Percentiles rank a stretch among this genome's conserved stretches.
These are phyloP conservation scores for Ascochyta clinopodiicola DNA, from an alignment of 2,329 filamentous ascomycete species.

Conservation along the genomic window DNA sequence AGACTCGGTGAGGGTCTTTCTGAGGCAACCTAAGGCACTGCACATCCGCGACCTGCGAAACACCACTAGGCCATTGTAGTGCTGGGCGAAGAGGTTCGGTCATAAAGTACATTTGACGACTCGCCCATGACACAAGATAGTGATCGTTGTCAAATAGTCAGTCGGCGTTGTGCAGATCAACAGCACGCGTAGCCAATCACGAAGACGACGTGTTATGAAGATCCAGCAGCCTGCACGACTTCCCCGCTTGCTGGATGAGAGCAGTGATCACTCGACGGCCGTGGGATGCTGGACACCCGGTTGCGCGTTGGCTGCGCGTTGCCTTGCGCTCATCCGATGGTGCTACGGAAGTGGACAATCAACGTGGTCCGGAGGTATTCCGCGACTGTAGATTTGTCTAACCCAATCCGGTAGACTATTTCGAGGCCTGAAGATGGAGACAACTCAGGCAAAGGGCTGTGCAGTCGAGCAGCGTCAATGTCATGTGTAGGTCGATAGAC, in stretches of 20 bases:
- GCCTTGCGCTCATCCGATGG: constrained; percentile 38
- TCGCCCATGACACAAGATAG: constrained; percentile 3
- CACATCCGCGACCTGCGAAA: background rate
- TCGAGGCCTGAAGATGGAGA: background rate
- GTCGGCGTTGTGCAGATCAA: constrained; percentile 15
- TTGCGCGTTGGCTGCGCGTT: constrained; percentile 6
- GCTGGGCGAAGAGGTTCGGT: constrained; percentile 4
- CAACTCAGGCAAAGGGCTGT: background rate
- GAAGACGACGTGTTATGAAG: background rate
- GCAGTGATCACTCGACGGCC: constrained; percentile 15
- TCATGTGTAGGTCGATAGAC: background rate
- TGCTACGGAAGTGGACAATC: constrained; percentile 22
- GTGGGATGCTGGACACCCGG: constrained; percentile 22
- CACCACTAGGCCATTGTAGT: background rate
- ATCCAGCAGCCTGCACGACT: constrained; percentile 1
- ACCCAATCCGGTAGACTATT: constrained; percentile 18
- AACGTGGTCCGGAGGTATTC: constrained; percentile 23
- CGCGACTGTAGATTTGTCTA: constrained; percentile 19
- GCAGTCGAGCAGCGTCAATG: background rate
- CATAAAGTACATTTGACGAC: constrained; percentile 9
- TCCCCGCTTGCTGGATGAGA: constrained; percentile 15
- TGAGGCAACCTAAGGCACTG: background rate
- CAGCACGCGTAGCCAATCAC: constrained; percentile 8
- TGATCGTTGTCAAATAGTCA: constrained; percentile 5
- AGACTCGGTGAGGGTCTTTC: background rate